Conservation (phyloP, 2,329 filamentous ascomycete genomes). For the Botrytis tulipae region DNA sequence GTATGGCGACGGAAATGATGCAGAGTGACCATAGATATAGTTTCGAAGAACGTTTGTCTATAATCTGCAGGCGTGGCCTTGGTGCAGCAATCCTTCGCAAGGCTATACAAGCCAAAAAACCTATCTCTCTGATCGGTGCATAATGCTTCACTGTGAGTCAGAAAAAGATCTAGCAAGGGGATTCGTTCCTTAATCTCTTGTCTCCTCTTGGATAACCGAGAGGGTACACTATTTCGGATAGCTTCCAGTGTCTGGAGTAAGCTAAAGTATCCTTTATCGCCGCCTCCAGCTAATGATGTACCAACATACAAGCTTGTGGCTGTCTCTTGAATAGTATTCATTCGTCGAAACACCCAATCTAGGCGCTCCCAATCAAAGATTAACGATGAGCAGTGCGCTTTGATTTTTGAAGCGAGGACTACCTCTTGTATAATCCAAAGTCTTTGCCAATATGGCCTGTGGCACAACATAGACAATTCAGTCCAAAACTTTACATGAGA, state of each 20-base stretch:
- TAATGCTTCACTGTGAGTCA: constrained; percentile 18
- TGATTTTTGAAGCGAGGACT: constrained; percentile 19
- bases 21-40: constrained; percentile 7
- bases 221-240: constrained; percentile 13
- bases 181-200: constrained; percentile 10
- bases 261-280: constrained; percentile 5
- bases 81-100: constrained; percentile 18
- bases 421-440: constrained; percentile 20
- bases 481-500: constrained; percentile 17
- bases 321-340: neutral
- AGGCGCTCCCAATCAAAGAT: constrained; percentile 17
- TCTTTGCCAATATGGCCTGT: constrained; percentile 19
- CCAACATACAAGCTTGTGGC: constrained; percentile 1
- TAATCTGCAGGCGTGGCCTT: constrained; percentile 18
- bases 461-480: constrained; percentile 9
- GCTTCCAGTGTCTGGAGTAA: constrained; percentile 14
- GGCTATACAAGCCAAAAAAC: constrained; percentile 19
- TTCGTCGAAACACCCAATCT: constrained; percentile 14
- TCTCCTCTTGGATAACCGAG: constrained; percentile 12
- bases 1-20: constrained; percentile 15
- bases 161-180: constrained; percentile 19
- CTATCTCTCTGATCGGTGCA: constrained; percentile 19
- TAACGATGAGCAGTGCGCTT: constrained; percentile 17
- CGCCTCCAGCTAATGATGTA: neutral
- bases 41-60: constrained; percentile 18